phyloP scores from a whole-genome alignment of 129 eudicot species.

The Apium graveolens region DNA sequence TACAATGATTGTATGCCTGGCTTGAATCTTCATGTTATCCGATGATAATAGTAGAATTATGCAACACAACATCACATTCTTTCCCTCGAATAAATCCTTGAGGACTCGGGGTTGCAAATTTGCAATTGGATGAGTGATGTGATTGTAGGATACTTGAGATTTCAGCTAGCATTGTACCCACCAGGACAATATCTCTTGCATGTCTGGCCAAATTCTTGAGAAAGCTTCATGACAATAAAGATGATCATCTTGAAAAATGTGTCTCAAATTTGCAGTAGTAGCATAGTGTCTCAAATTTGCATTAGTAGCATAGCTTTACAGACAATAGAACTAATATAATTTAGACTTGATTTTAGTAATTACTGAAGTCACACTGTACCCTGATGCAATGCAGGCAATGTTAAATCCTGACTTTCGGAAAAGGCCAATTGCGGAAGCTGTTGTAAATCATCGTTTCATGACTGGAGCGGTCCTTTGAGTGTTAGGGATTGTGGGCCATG shows the following conservation, averaged over 20 bases:
- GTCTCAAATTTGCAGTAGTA: background rate
- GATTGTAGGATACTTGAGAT: background rate
- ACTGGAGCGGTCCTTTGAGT: conserved; percentile 55
- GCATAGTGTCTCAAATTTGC: background rate
- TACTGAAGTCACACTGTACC: background rate
- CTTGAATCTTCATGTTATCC: background rate
- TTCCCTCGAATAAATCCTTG: background rate
- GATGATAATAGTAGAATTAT: background rate
- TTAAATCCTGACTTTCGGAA: conserved; percentile 65
- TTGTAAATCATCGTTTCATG: conserved; percentile 70
- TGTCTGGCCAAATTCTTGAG: background rate
- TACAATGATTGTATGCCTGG: background rate
- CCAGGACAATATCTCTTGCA: background rate
- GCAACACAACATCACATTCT: background rate
- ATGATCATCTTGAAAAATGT: background rate
- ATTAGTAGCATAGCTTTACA: background rate
- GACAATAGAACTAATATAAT: background rate
- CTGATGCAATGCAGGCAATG: conserved; percentile 60
- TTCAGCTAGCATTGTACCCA: background rate
- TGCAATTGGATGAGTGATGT: background rate
- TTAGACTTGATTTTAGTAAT: background rate
- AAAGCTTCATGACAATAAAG: background rate
- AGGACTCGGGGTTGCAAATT: background rate
- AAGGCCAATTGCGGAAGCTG: conserved; percentile 95
- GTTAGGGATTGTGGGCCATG: background rate